Evolutionary conservation across 108 stramenopile genomes (phyloP).

Genomic region (Parmales sp.): DNA sequence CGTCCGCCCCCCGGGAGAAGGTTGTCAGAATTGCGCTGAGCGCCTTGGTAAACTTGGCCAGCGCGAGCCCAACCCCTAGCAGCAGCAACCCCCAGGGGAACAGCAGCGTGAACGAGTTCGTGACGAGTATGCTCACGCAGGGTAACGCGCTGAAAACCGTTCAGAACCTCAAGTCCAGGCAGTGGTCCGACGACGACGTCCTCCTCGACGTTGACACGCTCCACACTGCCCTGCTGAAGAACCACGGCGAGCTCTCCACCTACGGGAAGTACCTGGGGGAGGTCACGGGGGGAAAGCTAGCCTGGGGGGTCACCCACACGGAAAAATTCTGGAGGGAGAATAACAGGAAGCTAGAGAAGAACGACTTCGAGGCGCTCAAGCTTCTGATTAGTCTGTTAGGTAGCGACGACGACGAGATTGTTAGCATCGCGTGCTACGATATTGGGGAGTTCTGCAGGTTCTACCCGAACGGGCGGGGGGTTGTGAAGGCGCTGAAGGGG

Average conservation of each 20-base stretch:
- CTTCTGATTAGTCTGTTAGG: constrained; percentile 65
- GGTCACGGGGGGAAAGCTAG: constrained; percentile 72
- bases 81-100: constrained; percentile 13
- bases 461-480: constrained; percentile 84
- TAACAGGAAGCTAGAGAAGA: constrained; percentile 63
- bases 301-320: constrained; percentile 87
- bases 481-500: constrained; percentile 77
- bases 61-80: constrained; percentile 31
- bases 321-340: constrained; percentile 88
- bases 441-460: constrained; percentile 93
- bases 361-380: constrained; percentile 55
- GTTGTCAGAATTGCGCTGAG: constrained; percentile 77
- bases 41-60: constrained; percentile 64
- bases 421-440: constrained; percentile 90
- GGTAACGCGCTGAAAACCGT: constrained; percentile 78
- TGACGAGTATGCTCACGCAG: constrained; percentile 81
- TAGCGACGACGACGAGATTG: constrained; percentile 73
- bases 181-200: constrained; percentile 85
- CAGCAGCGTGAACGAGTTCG: constrained; percentile 53
- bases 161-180: constrained; percentile 61
- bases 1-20: no score
- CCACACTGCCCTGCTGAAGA: constrained; percentile 64
- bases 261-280: constrained; percentile 88
- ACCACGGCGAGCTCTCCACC: constrained; percentile 82
- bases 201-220: constrained; percentile 57